phyloP scores from a whole-genome alignment of 768 basidiomycete species.

The Hydnomerulius pinastri region DNA sequence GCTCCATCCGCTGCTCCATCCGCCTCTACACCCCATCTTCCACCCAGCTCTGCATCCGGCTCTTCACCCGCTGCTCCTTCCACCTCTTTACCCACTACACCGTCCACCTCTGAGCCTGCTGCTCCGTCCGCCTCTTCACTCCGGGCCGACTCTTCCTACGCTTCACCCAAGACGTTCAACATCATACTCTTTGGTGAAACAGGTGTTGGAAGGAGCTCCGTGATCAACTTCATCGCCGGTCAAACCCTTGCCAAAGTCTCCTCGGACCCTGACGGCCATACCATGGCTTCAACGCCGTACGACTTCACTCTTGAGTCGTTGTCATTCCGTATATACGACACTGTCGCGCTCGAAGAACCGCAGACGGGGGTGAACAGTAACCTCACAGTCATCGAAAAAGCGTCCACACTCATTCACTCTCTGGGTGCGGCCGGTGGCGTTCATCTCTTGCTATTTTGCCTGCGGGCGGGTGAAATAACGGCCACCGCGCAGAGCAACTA shows the following conservation, averaged over 20 bases:
- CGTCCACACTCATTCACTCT: slow-evolving; percentile 23
- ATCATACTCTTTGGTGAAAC: slow-evolving; percentile 38
- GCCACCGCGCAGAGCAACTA: slow-evolving; percentile 34
- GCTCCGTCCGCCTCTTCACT: not conserved
- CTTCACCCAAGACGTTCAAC: slow-evolving; percentile 13
- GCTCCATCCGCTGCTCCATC: no score
- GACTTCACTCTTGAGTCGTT: slow-evolving; percentile 4
- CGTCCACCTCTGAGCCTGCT: not conserved
- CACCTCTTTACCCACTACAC: no score
- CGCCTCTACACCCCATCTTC: no score
- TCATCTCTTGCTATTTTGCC: no score
- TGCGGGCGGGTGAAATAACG: slow-evolving; percentile 35
- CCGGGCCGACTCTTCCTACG: not conserved
- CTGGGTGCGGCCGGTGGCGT: slow-evolving; percentile 20
- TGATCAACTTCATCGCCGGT: no score
- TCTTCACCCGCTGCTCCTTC: no score
- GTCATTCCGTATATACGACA: slow-evolving; percentile 19
- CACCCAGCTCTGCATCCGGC: no score
- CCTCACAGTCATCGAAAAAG: slow-evolving; percentile 12
- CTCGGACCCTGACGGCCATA: slow-evolving; percentile 24
- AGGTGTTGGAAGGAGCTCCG: slow-evolving; percentile 25
- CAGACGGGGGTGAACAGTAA: slow-evolving; percentile 12
- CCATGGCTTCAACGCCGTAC: slow-evolving; percentile 26
- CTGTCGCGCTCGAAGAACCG: slow-evolving; percentile 23
- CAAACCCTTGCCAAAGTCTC: slow-evolving; percentile 3